A percentile compares a stretch with the other conserved stretches of the same genome.
Evolutionary conservation across 306 rosid genomes (phyloP).

Genomic region (Citrullus colocynthis): DNA sequence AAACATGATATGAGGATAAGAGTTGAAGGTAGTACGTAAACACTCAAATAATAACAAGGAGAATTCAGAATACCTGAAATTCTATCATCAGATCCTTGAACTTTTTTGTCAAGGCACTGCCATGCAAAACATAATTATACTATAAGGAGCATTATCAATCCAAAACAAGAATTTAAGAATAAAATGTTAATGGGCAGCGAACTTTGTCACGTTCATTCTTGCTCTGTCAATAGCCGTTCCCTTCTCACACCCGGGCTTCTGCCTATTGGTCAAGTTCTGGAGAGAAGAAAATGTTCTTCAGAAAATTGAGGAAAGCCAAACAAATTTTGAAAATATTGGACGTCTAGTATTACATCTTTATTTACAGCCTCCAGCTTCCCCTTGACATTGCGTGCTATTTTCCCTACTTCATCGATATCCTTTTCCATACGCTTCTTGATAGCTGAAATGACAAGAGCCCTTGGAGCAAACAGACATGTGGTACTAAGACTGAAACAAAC

Average conservation of each 20-base stretch:
- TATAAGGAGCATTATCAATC: constrained; percentile 7
- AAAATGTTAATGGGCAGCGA: constrained; percentile 14
- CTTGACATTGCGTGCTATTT: constrained; percentile 74
- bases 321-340: neutral
- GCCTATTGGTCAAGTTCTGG: constrained; percentile 69
- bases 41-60: constrained; percentile 10
- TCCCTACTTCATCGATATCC: constrained; percentile 95
- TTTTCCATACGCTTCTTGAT: constrained; percentile 96
- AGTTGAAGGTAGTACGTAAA: neutral
- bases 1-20: constrained; percentile 16
- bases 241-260: constrained; percentile 87
- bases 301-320: neutral
- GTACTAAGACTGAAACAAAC: neutral
- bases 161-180: neutral
- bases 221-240: constrained; percentile 91
- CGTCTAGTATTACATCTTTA: constrained; percentile 51
- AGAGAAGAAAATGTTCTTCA: constrained; percentile 10
- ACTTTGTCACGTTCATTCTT: constrained; percentile 93
- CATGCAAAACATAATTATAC: constrained; percentile 13
- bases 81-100: constrained; percentile 83
- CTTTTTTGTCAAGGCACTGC: constrained; percentile 70
- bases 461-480: neutral
- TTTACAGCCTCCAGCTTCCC: constrained; percentile 66
- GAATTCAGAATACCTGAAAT: constrained; percentile 54
- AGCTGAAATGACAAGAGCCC: constrained; percentile 35